These are phyloP conservation scores for Leptographium lundbergii DNA, from an alignment of 2,329 filamentous ascomycete species.

Conservation along the genomic window DNA sequence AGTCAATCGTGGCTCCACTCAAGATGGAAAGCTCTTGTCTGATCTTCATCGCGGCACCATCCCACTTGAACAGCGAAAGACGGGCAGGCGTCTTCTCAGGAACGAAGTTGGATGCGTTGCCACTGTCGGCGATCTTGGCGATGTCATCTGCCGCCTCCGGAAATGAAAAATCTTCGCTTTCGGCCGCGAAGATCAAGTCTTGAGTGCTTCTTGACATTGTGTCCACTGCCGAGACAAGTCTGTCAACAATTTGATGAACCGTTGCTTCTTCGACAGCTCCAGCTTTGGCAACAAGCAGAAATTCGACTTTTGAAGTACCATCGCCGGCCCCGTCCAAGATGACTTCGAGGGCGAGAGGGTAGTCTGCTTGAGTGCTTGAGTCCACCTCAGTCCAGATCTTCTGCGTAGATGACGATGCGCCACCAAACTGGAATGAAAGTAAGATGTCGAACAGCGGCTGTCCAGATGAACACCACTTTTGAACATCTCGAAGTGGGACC, in stretches of 20 bases:
- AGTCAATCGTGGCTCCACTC: constrained; percentile 35
- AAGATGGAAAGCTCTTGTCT: constrained; percentile 51
- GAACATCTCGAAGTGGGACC: constrained; percentile 64
- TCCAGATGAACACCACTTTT: constrained; percentile 59
- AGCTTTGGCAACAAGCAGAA: constrained; percentile 48
- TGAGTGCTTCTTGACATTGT: constrained; percentile 14
- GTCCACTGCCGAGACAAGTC: constrained; percentile 21
- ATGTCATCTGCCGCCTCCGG: not conserved
- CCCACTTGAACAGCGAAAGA: constrained; percentile 45
- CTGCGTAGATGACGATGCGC: constrained; percentile 7
- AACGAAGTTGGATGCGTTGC: not conserved
- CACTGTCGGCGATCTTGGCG: not conserved
- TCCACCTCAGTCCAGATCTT: constrained; percentile 42
- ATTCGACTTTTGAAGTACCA: constrained; percentile 22
- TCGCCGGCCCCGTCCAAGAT: constrained; percentile 32
- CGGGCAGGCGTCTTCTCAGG: not conserved
- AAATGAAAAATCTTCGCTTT: not conserved
- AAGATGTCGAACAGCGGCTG: constrained; percentile 62
- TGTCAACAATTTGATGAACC: constrained; percentile 25
- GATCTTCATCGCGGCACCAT: constrained; percentile 34
- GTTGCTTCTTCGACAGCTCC: constrained; percentile 19
- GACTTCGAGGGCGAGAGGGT: constrained; percentile 67
- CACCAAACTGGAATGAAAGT: constrained; percentile 63
- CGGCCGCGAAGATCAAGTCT: not conserved
- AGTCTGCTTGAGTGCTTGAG: constrained; percentile 44